Percentiles rank a stretch among this genome's conserved stretches.
Evolutionary conservation across 768 basidiomycete species (phyloP).

Genomic region (Dendrothele bispora): DNA sequence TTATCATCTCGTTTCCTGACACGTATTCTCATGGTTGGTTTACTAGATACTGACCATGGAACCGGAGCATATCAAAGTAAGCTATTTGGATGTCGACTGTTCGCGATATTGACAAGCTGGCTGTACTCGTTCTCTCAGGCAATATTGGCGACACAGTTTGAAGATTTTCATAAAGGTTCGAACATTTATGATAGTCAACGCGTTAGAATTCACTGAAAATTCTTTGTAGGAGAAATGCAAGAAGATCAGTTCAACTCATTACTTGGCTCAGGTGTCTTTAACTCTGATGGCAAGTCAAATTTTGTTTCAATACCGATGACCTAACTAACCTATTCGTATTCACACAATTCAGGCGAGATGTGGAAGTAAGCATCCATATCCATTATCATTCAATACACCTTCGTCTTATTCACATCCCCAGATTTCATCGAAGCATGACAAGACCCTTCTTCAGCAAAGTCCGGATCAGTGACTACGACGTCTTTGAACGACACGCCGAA

Average conservation of each 20-base stretch:
- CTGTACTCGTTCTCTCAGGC: conserved; percentile 12
- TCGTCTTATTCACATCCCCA: conserved; percentile 14
- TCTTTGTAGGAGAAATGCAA: conserved; percentile 14
- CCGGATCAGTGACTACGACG: conserved; percentile 53
- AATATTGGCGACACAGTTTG: conserved; percentile 38
- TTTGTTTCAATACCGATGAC: no score
- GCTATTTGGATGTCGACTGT: neutral
- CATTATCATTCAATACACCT: neutral
- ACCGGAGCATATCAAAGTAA: conserved; percentile 29
- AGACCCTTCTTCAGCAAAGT: conserved; percentile 62
- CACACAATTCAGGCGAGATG: conserved; percentile 39
- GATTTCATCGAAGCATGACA: conserved; percentile 59
- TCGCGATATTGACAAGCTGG: neutral
- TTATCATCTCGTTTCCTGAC: neutral
- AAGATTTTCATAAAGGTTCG: conserved; percentile 33
- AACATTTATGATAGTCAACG: neutral
- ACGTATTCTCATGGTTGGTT: no score
- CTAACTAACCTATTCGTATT: neutral
- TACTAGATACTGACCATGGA: conserved; percentile 17
- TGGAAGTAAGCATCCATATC: conserved; percentile 51
- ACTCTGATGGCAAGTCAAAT: no score
- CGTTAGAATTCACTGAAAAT: neutral
- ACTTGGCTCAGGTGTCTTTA: conserved; percentile 61
- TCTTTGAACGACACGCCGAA: conserved; percentile 50
- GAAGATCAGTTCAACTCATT: conserved; percentile 25